Conservation (phyloP, 2,329 filamentous ascomycete species). For the Xylaria sp. region DNA sequence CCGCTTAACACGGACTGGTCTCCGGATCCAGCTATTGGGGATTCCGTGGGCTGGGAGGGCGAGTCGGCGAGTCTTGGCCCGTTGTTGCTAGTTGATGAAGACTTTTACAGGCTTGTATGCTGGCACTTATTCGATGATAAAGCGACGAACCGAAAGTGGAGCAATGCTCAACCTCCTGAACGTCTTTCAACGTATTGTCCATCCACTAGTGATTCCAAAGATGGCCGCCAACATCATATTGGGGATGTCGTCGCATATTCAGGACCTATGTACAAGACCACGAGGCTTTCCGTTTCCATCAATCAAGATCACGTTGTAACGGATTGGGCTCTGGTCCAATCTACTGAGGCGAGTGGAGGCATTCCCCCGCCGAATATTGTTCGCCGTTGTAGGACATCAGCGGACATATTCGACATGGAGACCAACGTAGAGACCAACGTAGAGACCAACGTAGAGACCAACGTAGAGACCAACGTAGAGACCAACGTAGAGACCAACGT, state of each 20-base stretch:
- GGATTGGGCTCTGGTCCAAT: slow-evolving; percentile 42
- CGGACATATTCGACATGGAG: not conserved
- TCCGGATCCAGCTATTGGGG: slow-evolving; percentile 55
- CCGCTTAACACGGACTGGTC: slow-evolving; percentile 56
- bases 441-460: slow-evolving; percentile 5
- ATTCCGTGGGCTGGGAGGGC: slow-evolving; percentile 54
- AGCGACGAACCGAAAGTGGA: slow-evolving; percentile 18
- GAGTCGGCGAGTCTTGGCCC: slow-evolving; percentile 56
- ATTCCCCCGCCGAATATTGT: slow-evolving; percentile 7
- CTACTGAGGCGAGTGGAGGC: not conserved
- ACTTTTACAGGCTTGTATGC: slow-evolving; percentile 55
- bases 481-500: slow-evolving; percentile 3
- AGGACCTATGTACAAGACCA: slow-evolving; percentile 55
- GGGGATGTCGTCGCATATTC: slow-evolving; percentile 54
- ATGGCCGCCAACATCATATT: slow-evolving; percentile 36
- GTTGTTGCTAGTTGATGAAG: slow-evolving; percentile 51
- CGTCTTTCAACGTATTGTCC: slow-evolving; percentile 46
- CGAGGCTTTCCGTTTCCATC: slow-evolving; percentile 52
- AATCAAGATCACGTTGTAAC: slow-evolving; percentile 51
- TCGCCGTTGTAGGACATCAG: not conserved
- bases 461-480: slow-evolving; percentile 2
- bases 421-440: slow-evolving; percentile 3
- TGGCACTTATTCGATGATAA: slow-evolving; percentile 56
- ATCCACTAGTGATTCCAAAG: slow-evolving; percentile 50
- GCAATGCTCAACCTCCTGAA: slow-evolving; percentile 28